These are phyloP conservation scores for Cladophialophora bantiana DNA, from an alignment of 2,329 filamentous ascomycete species.

Conservation along the genomic window DNA sequence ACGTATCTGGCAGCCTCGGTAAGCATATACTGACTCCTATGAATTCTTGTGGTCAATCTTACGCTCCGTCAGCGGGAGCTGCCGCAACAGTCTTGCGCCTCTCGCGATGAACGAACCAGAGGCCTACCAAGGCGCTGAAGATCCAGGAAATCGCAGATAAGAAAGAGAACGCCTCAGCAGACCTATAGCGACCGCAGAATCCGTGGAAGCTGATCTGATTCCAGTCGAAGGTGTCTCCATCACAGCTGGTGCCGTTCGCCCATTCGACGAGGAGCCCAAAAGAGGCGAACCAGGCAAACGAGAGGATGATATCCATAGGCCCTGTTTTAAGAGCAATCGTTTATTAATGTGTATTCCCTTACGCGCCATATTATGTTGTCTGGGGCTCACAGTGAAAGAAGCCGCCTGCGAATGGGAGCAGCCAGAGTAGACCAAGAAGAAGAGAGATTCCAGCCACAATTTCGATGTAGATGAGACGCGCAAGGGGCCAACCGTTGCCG, in stretches of 20 bases:
- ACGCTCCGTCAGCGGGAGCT: slow-evolving; percentile 24
- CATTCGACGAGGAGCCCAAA: slow-evolving; percentile 72
- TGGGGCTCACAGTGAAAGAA: slow-evolving; percentile 67
- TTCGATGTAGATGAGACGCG: slow-evolving; percentile 77
- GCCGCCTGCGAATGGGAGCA: slow-evolving; percentile 71
- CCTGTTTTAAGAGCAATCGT: neutral
- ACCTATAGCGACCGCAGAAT: slow-evolving; percentile 73
- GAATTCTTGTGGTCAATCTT: slow-evolving; percentile 13
- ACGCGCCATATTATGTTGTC: neutral
- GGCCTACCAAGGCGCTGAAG: slow-evolving; percentile 63
- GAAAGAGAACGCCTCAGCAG: slow-evolving; percentile 74
- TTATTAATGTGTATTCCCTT: neutral
- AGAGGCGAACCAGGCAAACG: slow-evolving; percentile 71
- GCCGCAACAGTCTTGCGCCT: slow-evolving; percentile 28
- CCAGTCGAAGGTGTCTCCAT: slow-evolving; percentile 64
- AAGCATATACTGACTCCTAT: slow-evolving; percentile 13
- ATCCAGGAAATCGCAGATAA: slow-evolving; percentile 75
- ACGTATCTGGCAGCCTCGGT: slow-evolving; percentile 15
- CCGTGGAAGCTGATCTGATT: slow-evolving; percentile 57
- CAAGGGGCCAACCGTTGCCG: slow-evolving; percentile 57
- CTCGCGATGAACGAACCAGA: slow-evolving; percentile 38
- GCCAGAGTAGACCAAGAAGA: slow-evolving; percentile 72
- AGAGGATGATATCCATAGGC: slow-evolving; percentile 73
- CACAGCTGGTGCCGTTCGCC: slow-evolving; percentile 45
- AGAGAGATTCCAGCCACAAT: slow-evolving; percentile 73